These are phyloP conservation scores for Arxiozyma heterogenica DNA, from an alignment of 1,139 yeast species.

Conservation along the genomic window DNA sequence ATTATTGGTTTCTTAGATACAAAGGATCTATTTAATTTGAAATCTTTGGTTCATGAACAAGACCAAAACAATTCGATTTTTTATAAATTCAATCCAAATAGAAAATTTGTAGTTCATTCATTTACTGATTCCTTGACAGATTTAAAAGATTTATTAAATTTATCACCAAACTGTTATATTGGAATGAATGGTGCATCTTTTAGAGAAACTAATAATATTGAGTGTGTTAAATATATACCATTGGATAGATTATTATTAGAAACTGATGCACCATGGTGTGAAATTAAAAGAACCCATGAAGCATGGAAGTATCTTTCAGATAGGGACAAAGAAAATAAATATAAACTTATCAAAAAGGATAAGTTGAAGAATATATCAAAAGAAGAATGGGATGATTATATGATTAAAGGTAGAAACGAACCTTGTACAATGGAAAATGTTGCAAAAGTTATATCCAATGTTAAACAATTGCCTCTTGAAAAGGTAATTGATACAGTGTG, in stretches of 20 bases:
- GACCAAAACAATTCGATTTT: constrained; percentile 32
- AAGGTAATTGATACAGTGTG: constrained; percentile 54
- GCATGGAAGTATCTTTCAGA: constrained; percentile 46
- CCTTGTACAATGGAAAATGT: constrained; percentile 80
- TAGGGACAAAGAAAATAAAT: constrained; percentile 11
- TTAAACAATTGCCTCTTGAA: constrained; percentile 44
- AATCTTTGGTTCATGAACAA: constrained; percentile 6
- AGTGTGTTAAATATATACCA: constrained; percentile 61
- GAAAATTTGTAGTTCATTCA: constrained; percentile 71
- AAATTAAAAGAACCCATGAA: constrained; percentile 74
- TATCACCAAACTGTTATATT: constrained; percentile 42
- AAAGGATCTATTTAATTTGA: constrained; percentile 20
- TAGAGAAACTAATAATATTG: constrained; percentile 63
- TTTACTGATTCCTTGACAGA: constrained; percentile 80
- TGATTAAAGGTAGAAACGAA: constrained; percentile 82
- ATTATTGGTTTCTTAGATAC: constrained; percentile 33
- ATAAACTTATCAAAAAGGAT: constrained; percentile 24
- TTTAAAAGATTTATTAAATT: constrained; percentile 37
- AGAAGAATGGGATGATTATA: constrained; percentile 28
- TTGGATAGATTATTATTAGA: constrained; percentile 64
- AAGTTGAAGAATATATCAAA: constrained; percentile 15
- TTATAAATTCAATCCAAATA: constrained; percentile 21
- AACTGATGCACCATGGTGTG: constrained; percentile 99
- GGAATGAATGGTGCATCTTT: constrained; percentile 92
- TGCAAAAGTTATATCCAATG: constrained; percentile 63